Conservation (phyloP, 441 rosid species). For the Erysimum cheiri region DNA sequence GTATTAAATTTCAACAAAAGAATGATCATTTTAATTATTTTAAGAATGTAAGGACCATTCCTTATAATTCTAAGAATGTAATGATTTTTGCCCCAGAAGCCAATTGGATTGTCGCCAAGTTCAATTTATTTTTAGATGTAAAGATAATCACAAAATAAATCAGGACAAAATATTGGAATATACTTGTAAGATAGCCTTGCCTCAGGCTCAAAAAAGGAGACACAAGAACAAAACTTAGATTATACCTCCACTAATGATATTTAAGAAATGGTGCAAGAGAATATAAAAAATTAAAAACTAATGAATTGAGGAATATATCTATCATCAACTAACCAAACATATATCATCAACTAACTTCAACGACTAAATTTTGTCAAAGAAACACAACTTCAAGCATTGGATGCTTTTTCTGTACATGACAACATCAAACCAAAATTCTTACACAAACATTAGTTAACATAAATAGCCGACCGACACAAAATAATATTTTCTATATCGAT, state of each 20-base stretch:
- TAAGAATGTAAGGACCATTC: background rate
- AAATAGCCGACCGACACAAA: constrained; percentile 23
- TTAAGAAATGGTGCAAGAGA: constrained; percentile 1
- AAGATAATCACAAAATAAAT: background rate
- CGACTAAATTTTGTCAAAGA: background rate
- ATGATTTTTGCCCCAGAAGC: background rate
- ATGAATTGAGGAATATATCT: constrained; percentile 1
- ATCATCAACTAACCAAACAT: background rate
- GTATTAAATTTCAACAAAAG: background rate
- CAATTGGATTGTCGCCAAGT: background rate
- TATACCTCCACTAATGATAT: background rate
- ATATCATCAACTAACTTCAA: background rate
- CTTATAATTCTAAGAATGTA: background rate
- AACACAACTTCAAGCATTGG: constrained; percentile 12
- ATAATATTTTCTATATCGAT: background rate
- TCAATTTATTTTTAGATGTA: background rate
- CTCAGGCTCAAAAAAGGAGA: background rate
- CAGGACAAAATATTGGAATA: background rate
- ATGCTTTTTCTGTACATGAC: constrained; percentile 9
- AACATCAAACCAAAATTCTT: background rate
- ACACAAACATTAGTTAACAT: constrained; percentile 8
- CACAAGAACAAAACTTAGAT: background rate
- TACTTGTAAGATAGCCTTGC: background rate
- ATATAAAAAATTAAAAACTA: background rate
- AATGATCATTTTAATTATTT: background rate